Conservation (phyloP, 148 eudicot species). For the Mesembryanthemum crystallinum region DNA sequence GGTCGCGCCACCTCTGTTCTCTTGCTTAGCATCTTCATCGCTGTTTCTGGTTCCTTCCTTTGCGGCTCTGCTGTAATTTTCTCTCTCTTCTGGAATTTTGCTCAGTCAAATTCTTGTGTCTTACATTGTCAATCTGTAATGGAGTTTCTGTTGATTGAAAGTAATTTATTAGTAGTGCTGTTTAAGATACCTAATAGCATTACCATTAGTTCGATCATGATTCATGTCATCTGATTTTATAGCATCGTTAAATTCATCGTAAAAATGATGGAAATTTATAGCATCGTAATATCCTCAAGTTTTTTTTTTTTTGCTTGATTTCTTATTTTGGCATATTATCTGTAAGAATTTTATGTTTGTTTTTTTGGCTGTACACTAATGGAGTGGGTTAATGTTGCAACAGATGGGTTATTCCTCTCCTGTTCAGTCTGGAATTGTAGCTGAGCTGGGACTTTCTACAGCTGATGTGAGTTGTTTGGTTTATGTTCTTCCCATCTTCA, state of each 20-base stretch:
- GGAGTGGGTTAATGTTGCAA: neutral
- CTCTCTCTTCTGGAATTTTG: no score
- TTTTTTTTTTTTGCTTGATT: neutral
- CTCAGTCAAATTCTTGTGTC: no score
- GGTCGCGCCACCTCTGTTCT: slow-evolving; percentile 25
- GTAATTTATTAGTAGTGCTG: no score
- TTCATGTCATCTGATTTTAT: no score
- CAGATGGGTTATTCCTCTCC: slow-evolving; percentile 44
- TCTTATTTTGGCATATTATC: neutral
- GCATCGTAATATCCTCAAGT: no score
- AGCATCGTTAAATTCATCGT: no score
- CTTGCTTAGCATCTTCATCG: slow-evolving; percentile 25
- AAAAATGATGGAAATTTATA: no score
- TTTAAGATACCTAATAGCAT: no score
- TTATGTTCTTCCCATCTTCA: neutral
- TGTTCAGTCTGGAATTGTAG: slow-evolving; percentile 27
- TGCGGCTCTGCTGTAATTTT: slow-evolving; percentile 36
- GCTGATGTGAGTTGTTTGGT: slow-evolving; percentile 34
- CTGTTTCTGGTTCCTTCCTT: slow-evolving; percentile 33
- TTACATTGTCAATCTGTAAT: no score
- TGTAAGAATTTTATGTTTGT: neutral
- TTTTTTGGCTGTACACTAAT: neutral
- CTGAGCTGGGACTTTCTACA: slow-evolving; percentile 38
- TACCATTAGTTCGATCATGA: no score
- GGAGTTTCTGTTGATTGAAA: no score